Evolutionary conservation across 176 grass and related monocot genomes (phyloP).

Genomic region (Dactylis glomerata): DNA sequence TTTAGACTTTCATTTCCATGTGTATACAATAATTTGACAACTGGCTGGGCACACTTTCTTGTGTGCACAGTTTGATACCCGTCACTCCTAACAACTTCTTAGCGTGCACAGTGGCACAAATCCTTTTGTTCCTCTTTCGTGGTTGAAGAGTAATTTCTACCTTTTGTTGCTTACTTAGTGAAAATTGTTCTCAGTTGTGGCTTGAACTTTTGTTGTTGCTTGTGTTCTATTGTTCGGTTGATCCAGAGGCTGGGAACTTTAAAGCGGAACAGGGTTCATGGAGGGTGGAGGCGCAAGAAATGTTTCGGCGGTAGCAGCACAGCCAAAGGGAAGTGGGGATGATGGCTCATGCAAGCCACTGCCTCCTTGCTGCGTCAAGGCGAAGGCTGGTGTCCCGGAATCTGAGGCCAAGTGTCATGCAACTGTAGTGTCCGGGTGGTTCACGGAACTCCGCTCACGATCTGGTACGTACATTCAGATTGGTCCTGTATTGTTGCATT

Average conservation of each 20-base stretch:
- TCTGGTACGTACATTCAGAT: slow-evolving; percentile 8
- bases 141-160: neutral
- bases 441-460: slow-evolving; percentile 42
- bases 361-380: slow-evolving; percentile 86
- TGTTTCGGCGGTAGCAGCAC: slow-evolving; percentile 37
- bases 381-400: slow-evolving; percentile 47
- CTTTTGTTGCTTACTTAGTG: neutral
- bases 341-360: slow-evolving; percentile 32
- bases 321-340: slow-evolving; percentile 55
- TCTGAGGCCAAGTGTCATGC: slow-evolving; percentile 69
- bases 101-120: too few relatives aligned
- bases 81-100: too few relatives aligned
- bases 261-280: slow-evolving; percentile 58
- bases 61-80: too few relatives aligned
- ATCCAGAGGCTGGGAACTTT: slow-evolving; percentile 62
- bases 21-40: too few relatives aligned
- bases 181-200: neutral
- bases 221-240: neutral
- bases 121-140: neutral
- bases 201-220: neutral
- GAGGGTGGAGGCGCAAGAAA: slow-evolving; percentile 65
- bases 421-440: slow-evolving; percentile 82
- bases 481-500: neutral
- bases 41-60: too few relatives aligned
- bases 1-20: neutral